Evolutionary conservation across 345 rosid species (phyloP).

Genomic region (Eucalyptus albens): DNA sequence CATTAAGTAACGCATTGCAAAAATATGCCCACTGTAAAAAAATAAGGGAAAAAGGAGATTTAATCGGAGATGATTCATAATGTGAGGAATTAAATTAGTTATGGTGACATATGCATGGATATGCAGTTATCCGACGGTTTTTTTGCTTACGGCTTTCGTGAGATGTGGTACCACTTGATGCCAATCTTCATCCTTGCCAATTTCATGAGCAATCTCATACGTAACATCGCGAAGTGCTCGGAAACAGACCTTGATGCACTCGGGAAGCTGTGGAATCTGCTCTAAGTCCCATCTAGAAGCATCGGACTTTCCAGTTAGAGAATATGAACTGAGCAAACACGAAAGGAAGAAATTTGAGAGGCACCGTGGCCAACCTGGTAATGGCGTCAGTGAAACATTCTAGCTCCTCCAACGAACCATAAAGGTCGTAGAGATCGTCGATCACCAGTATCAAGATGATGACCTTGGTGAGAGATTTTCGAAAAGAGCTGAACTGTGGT

Average conservation of each 20-base stretch:
- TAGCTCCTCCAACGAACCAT: slow-evolving; percentile 36
- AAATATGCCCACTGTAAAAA: slow-evolving; percentile 34
- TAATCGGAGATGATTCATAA: background rate
- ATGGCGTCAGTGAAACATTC: slow-evolving; percentile 30
- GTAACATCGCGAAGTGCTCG: slow-evolving; percentile 9
- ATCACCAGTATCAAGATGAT: slow-evolving; percentile 17
- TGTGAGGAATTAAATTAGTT: too few relatives aligned
- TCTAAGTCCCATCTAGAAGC: slow-evolving; percentile 22
- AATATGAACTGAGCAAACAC: background rate
- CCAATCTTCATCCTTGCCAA: slow-evolving; percentile 10
- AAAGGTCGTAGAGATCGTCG: slow-evolving; percentile 45
- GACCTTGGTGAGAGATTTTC: slow-evolving; percentile 33
- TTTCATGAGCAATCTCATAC: slow-evolving; percentile 19
- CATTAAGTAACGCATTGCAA: slow-evolving; percentile 27
- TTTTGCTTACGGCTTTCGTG: slow-evolving; percentile 16
- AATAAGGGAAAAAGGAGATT: background rate
- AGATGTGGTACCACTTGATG: slow-evolving; percentile 5
- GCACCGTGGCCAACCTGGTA: slow-evolving; percentile 1
- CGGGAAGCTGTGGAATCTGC: slow-evolving; percentile 13
- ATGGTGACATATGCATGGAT: too few relatives aligned
- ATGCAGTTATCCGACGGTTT: background rate
- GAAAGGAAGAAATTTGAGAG: background rate
- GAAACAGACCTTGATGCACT: slow-evolving; percentile 32
- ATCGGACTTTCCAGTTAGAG: background rate
- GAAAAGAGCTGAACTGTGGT: slow-evolving; percentile 8